These are phyloP conservation scores for Lichtheimia ramosa DNA, from an alignment of 371 early-diverging fungal genomes.

Conservation along the genomic window DNA sequence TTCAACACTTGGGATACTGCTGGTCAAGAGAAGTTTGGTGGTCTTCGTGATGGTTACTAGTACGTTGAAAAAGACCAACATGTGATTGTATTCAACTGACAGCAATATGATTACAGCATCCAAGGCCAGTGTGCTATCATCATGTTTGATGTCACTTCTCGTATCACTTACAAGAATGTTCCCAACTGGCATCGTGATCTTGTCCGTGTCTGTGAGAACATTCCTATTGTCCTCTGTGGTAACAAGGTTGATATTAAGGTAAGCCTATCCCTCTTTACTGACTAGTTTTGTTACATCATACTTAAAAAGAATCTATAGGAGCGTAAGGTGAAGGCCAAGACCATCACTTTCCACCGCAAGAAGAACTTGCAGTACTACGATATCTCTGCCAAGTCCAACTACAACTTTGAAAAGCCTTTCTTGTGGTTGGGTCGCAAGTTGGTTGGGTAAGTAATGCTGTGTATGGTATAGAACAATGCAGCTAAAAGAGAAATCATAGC, in stretches of 20 bases:
- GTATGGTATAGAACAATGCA: not conserved
- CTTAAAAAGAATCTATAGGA: constrained; percentile 56
- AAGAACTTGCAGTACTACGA: constrained; percentile 99
- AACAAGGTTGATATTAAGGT: constrained; percentile 99
- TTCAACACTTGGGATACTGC: constrained; percentile 99
- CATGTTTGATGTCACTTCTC: constrained; percentile 99
- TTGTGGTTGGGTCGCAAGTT: constrained; percentile 99
- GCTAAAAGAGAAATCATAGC: constrained; percentile 34
- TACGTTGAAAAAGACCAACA: constrained; percentile 39
- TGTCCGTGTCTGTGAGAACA: constrained; percentile 98
- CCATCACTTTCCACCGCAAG: constrained; percentile 99
- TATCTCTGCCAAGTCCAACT: constrained; percentile 99
- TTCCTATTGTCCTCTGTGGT: constrained; percentile 99
- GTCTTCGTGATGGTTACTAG: constrained; percentile 99
- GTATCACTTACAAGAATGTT: constrained; percentile 99
- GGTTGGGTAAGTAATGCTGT: constrained; percentile 57
- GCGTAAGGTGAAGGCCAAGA: constrained; percentile 99
- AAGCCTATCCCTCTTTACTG: not conserved
- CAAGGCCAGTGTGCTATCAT: constrained; percentile 99
- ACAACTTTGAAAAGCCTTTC: constrained; percentile 99
- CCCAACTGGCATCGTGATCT: constrained; percentile 99
- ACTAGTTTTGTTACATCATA: not conserved
- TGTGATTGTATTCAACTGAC: not conserved
- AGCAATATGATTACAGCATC: constrained; percentile 60
- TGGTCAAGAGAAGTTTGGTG: constrained; percentile 99